These are phyloP conservation scores for Aurifilum marmelostoma DNA, from an alignment of 2,329 filamentous ascomycete genomes.

Conservation along the genomic window DNA sequence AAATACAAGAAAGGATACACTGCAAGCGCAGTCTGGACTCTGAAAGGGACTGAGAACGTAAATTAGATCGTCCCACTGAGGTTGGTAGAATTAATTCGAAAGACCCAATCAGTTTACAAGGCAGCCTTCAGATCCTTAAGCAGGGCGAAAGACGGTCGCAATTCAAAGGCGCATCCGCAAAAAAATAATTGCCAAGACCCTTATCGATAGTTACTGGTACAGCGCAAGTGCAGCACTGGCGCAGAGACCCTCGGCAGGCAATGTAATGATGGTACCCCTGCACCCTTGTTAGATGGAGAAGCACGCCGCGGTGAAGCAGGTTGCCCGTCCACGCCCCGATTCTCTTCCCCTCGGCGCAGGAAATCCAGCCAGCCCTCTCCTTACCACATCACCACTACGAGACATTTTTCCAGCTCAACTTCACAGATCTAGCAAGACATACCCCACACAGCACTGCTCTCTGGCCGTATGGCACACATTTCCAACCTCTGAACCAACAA, in stretches of 20 bases:
- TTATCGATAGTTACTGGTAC: constrained; percentile 10
- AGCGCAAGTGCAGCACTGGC: neutral
- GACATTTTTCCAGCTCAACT: neutral
- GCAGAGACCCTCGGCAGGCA: constrained; percentile 4
- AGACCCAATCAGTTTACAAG: neutral
- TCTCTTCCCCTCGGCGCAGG: constrained; percentile 10
- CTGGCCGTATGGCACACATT: constrained; percentile 17
- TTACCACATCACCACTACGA: constrained; percentile 18
- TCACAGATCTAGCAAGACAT: constrained; percentile 20
- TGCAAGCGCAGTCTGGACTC: neutral
- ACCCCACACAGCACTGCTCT: constrained; percentile 17
- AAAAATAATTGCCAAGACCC: constrained; percentile 1
- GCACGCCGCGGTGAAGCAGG: constrained; percentile 1
- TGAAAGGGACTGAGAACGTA: neutral
- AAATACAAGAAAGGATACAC: neutral
- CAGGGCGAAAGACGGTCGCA: neutral
- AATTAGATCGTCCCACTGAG: neutral
- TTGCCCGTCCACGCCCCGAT: constrained; percentile 9
- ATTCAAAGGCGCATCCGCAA: neutral
- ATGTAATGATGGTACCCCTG: too few species aligned
- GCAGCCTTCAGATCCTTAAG: neutral
- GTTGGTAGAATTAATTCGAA: neutral
- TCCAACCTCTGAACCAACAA: neutral
- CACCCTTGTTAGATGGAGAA: constrained; percentile 4
- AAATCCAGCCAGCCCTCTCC: constrained; percentile 9